These are phyloP conservation scores for Lomentospora prolificans DNA, from an alignment of 2,329 filamentous ascomycete species.

Conservation along the genomic window DNA sequence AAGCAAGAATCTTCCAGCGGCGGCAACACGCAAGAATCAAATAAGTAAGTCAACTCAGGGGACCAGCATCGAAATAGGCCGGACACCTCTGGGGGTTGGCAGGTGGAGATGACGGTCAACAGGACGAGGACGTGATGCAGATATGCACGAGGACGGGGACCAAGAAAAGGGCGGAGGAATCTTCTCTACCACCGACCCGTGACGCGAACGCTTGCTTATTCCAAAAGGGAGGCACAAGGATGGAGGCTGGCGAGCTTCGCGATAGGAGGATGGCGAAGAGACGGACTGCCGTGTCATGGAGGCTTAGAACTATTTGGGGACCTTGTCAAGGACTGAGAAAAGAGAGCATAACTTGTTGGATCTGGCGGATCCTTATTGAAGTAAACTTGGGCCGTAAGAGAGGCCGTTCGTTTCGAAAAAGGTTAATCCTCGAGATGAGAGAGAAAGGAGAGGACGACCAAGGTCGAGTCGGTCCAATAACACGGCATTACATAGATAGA, in stretches of 20 bases:
- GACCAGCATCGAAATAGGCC: not conserved
- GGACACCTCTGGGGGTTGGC: not conserved
- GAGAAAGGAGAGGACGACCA: not conserved
- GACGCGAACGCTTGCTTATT: not conserved
- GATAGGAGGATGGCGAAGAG: not conserved
- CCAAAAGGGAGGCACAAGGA: not conserved
- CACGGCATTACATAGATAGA: too few species aligned
- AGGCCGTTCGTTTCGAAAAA: not conserved
- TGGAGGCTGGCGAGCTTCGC: not conserved
- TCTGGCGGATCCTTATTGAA: not conserved
- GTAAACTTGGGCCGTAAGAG: not conserved
- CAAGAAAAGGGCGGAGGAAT: not conserved
- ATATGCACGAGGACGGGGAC: not conserved
- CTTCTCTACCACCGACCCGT: not conserved
- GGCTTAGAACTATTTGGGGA: not conserved
- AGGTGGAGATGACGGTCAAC: not conserved
- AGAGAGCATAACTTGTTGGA: not conserved
- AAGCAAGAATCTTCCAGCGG: not conserved
- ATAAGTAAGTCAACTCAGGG: not conserved
- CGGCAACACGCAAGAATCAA: not conserved
- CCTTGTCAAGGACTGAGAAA: not conserved
- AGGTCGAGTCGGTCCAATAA: too few species aligned
- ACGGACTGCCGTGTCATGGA: not conserved
- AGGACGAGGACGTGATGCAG: constrained; percentile 1
- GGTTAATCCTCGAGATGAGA: not conserved